These are phyloP conservation scores for Calonectria pseudoturangicola DNA, from an alignment of 2,329 filamentous ascomycete species.

Conservation along the genomic window DNA sequence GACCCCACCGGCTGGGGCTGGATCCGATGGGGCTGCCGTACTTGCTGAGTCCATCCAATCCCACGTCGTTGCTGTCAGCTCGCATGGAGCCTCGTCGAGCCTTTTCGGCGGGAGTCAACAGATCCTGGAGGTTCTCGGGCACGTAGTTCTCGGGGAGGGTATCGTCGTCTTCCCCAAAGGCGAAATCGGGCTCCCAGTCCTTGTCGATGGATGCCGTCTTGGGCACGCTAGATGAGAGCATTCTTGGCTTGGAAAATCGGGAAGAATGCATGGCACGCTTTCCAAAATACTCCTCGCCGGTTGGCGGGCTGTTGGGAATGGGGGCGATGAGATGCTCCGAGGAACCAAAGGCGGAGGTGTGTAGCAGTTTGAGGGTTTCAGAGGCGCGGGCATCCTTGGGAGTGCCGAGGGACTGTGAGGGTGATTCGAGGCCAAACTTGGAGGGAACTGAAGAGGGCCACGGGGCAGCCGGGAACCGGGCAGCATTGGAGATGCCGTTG, in stretches of 20 bases:
- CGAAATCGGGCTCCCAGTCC: conserved; percentile 81
- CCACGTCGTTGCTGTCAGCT: conserved; percentile 72
- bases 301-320: conserved; percentile 67
- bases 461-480: conserved; percentile 84
- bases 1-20: conserved; percentile 77
- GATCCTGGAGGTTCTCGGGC: conserved; percentile 81
- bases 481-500: conserved; percentile 94
- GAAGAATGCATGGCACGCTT: conserved; percentile 83
- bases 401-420: conserved; percentile 82
- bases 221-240: conserved; percentile 81
- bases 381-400: conserved; percentile 77
- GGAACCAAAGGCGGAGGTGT: conserved; percentile 80
- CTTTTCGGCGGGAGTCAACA: conserved; percentile 81
- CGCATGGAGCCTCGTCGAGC: conserved; percentile 77
- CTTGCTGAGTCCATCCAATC: conserved; percentile 70
- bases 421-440: conserved; percentile 91
- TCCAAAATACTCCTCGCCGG: conserved; percentile 78
- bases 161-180: conserved; percentile 86
- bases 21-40: conserved; percentile 77
- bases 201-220: conserved; percentile 75
- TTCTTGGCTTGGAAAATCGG: conserved; percentile 79
- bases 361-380: conserved; percentile 78
- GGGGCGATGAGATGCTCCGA: conserved; percentile 77
- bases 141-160: conserved; percentile 75
- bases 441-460: conserved; percentile 95